Evolutionary conservation across 257 asterid genomes (phyloP), one percentile per base, ranked within the genome.

Genomic region (Apocynum venetum): DNA sequence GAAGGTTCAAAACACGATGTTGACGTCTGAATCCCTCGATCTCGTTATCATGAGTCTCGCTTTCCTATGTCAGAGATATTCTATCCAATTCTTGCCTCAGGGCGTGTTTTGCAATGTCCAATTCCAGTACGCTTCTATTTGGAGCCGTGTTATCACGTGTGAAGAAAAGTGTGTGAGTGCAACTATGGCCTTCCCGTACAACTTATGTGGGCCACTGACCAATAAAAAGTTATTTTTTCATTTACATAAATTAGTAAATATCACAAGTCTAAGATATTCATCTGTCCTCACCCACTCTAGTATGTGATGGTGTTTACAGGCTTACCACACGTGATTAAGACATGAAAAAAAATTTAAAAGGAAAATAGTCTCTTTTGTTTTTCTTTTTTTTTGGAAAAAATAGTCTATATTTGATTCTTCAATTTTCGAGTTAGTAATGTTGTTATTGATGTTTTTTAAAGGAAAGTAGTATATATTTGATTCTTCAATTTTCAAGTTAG

Each of bases 151-250:
- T 1, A 3, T 25, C 19, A 57, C 43, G 36, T 2, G 52, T 0
- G 8, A 0, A 0, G n/a, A 1, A 52, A 51, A 40, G 82, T 78
- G 83, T 83, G 83, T 15, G 25, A 8, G 4, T 0, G 43, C 13
- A 61, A 59, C 31, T 76, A 76, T 79, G 81, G 73, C 86, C 78
- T 64, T 17, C 46, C 79, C 67, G 67, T 75, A 75, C 81, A 4
- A 72, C 75, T 69, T 81, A 55, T 78, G 80, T 85, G 81, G 80
- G 83, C 63, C 76, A 76, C 78, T 76, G 80, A 49, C 85, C 89
- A 83, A 85, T 79, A 61, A 81, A 68, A 67, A 77, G 86, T 75
- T 59, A 78, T 81, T 85, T 83, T 49, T 83, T 81, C 78, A 80
- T 72, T 71, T 75, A 79, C 81, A 74, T 75, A 85, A 70, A 60